phyloP scores from a whole-genome alignment of 2,329 filamentous ascomycete species.

The Aspergillus sp. region DNA sequence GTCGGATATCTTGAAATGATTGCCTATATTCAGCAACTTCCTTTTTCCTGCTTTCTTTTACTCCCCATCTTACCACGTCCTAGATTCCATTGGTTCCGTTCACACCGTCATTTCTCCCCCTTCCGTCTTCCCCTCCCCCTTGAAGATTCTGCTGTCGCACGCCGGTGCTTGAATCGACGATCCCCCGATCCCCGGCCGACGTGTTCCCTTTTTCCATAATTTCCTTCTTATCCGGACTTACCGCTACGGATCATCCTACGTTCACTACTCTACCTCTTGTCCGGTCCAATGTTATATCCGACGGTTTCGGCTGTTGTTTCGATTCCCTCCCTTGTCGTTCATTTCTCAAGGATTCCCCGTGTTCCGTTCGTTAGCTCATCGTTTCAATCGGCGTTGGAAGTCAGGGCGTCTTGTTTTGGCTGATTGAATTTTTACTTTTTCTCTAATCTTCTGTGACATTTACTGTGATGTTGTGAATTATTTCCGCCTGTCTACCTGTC shows the following conservation, averaged over 20 bases:
- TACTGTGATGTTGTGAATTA: no score
- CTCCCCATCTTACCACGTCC: not conserved
- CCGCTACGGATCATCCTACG: not conserved
- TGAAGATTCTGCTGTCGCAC: not conserved
- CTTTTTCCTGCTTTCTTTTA: not conserved
- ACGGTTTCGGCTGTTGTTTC: constrained; percentile 6
- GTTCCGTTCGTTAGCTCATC: constrained; percentile 23
- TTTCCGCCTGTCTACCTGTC: constrained; percentile 3
- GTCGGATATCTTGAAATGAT: constrained; percentile 1
- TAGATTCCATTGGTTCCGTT: constrained; percentile 3
- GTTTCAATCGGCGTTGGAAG: constrained; percentile 34
- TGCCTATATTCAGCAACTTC: not conserved
- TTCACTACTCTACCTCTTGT: constrained; percentile 10
- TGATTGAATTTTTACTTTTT: constrained; percentile 17
- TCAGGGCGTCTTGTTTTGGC: constrained; percentile 34
- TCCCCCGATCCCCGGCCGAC: not conserved
- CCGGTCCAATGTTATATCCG: constrained; percentile 4
- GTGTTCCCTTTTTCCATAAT: not conserved
- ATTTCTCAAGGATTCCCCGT: constrained; percentile 12
- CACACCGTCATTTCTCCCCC: constrained; percentile 9
- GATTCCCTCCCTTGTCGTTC: constrained; percentile 10
- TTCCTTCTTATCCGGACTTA: constrained; percentile 2
- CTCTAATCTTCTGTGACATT: not conserved
- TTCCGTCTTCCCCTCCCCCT: constrained; percentile 5
- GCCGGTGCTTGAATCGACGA: not conserved